Evolutionary conservation across 257 asterid species (phyloP), one percentile per base, ranked within the genome.

Genomic region (Gentiana macrophylla): DNA sequence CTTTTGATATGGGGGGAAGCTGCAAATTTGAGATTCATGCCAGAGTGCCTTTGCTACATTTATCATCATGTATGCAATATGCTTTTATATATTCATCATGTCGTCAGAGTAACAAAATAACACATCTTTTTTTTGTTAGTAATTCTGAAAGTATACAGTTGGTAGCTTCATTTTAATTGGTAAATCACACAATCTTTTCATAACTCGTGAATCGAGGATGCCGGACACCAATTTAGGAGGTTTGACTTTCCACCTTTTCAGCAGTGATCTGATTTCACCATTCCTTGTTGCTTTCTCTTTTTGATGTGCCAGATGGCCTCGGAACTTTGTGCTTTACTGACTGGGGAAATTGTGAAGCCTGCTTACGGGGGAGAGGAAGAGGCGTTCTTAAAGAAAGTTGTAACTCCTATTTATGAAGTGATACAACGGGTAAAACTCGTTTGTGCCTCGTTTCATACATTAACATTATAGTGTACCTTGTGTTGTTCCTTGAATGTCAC

Each of bases 331-430:
- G 95, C 95, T 48, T 80, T 89, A 95, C 95, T 89, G n/a, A n/a
- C n/a, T n/a, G n/a, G 95, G 10, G 95, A 89, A 74, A 81, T 86
- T 80, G 94, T 89, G 69, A 89, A 89, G 78, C 95, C 97, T 61
- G 97, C 95, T 47, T 89, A 86, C 72, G 95, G 97, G 63, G 97
- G 97, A 61, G 95, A 89, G 67, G 97, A 89, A 69, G 97, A 89
- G 77, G 94, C 94, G 70, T 89, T 86, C 67, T 76, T 89, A 55
- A 73, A 67, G 57, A 84, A 89, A 79, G 94, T 89, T 59, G 93
- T 89, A 51, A 84, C 95, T 64, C 97, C 97, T 55, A 89, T 89
- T 62, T 89, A 89, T 86, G 79, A 86, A 72, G 95, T 89, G 74
- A 89, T 86, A 71, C 94, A 86, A 61, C 80, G 62, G 89, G 97